A percentile compares a stretch with the other conserved stretches of the same genome.
phyloP scores from a whole-genome alignment of 2,329 filamentous ascomycete genomes.

The Cercospora citrullina region DNA sequence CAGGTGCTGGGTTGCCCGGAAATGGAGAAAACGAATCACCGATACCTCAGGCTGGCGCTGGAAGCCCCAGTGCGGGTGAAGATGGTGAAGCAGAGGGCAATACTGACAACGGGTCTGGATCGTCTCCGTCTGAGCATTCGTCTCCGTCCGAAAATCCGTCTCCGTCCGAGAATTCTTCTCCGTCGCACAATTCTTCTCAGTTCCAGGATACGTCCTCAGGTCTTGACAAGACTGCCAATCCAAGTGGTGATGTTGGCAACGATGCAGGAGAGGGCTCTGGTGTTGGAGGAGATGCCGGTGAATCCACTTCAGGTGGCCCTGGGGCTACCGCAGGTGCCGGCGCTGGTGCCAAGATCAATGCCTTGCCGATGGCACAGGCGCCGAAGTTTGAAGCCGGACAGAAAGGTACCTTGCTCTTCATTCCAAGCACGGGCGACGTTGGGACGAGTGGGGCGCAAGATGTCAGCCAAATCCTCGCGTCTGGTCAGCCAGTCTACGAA shows the following conservation, averaged over 20 bases:
- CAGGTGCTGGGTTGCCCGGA: background rate
- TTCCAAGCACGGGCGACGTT: background rate
- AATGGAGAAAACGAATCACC: background rate
- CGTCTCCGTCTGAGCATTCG: background rate
- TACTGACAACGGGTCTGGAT: background rate
- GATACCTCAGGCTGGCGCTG: background rate
- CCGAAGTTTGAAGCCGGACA: conserved; percentile 2
- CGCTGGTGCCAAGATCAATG: background rate
- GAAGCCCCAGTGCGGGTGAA: background rate
- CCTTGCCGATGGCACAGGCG: conserved; percentile 1
- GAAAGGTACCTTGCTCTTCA: conserved; percentile 2
- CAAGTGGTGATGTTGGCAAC: background rate
- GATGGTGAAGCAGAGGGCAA: background rate
- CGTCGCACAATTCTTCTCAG: background rate
- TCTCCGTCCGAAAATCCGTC: background rate
- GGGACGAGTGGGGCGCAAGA: background rate
- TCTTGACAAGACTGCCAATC: background rate
- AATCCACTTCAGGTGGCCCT: background rate
- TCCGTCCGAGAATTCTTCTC: background rate
- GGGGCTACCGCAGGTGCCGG: background rate
- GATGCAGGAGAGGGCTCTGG: background rate
- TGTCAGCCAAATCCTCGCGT: background rate
- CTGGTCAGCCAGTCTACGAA: conserved; percentile 5
- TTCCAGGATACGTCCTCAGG: background rate
- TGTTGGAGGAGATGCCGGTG: background rate